These are phyloP conservation scores for Salix exigua DNA, from an alignment of 345 rosid species.

Conservation along the genomic window DNA sequence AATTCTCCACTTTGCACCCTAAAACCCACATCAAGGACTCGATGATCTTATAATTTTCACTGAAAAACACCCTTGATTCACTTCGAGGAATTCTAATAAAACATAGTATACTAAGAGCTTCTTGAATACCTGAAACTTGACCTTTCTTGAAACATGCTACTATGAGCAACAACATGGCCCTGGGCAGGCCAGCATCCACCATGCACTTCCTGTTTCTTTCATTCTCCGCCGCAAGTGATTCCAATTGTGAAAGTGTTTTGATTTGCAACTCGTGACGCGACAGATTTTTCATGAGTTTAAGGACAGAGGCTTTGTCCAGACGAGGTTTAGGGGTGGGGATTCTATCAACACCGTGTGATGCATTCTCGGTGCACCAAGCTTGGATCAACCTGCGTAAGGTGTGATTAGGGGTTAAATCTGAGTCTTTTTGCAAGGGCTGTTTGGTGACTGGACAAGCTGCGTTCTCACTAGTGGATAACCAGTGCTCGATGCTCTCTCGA, in stretches of 20 bases:
- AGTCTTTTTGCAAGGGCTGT: constrained; percentile 46
- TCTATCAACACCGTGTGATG: constrained; percentile 40
- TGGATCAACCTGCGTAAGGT: constrained; percentile 67
- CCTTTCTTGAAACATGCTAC: constrained; percentile 24
- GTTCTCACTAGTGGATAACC: constrained; percentile 43
- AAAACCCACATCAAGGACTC: constrained; percentile 54
- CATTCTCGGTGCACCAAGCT: constrained; percentile 60
- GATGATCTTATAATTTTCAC: constrained; percentile 33
- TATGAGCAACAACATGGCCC: constrained; percentile 34
- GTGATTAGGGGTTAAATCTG: constrained; percentile 74
- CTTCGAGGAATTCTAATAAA: constrained; percentile 36
- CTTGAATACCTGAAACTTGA: constrained; percentile 34
- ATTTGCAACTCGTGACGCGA: constrained; percentile 13
- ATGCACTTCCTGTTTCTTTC: constrained; percentile 49
- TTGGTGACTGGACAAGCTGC: constrained; percentile 62
- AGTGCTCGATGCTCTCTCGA: constrained; percentile 67
- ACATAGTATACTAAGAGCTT: constrained; percentile 46
- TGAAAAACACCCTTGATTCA: constrained; percentile 28
- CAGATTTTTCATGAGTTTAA: constrained; percentile 38
- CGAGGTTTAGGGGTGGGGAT: constrained; percentile 58
- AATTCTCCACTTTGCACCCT: constrained; percentile 23
- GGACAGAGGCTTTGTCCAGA: constrained; percentile 31
- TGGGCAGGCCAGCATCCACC: constrained; percentile 47
- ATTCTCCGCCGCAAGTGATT: constrained; percentile 42
- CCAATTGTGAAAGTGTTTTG: constrained; percentile 37